Evolutionary conservation across 345 rosid species (phyloP).

Genomic region (Euphorbia lathyris): DNA sequence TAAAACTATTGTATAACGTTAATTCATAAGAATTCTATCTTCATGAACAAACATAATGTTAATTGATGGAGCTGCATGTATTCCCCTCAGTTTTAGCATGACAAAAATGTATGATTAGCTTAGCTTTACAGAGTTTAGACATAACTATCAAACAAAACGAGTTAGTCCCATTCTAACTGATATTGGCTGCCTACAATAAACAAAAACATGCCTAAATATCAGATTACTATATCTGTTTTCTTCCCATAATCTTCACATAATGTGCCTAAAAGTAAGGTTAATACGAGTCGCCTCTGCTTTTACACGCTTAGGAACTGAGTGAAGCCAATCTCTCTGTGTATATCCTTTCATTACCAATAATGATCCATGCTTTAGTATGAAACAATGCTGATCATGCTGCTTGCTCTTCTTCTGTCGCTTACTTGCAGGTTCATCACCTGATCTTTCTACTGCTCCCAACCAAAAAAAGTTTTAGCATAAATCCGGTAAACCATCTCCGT

Average conservation of each 20-base stretch:
- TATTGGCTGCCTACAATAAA: not conserved
- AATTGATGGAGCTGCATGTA: too few relatives aligned
- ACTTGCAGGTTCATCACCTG: slow-evolving; percentile 40
- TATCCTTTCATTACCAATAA: slow-evolving; percentile 79
- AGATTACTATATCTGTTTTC: not conserved
- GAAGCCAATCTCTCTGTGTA: slow-evolving; percentile 88
- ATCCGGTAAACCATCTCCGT: too few relatives aligned
- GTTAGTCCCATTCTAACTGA: too few relatives aligned
- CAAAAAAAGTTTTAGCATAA: not conserved
- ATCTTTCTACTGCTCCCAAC: slow-evolving; percentile 8
- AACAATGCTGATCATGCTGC: slow-evolving; percentile 43
- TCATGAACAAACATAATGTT: too few relatives aligned
- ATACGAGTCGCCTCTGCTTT: slow-evolving; percentile 59
- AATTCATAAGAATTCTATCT: too few relatives aligned
- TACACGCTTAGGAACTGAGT: slow-evolving; percentile 81
- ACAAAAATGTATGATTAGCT: too few relatives aligned
- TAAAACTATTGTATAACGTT: too few relatives aligned
- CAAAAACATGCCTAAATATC: not conserved
- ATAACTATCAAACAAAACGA: too few relatives aligned
- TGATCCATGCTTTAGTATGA: slow-evolving; percentile 74
- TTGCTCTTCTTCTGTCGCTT: slow-evolving; percentile 53
- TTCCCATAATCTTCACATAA: slow-evolving; percentile 21
- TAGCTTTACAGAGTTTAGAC: too few relatives aligned
- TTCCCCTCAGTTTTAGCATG: too few relatives aligned
- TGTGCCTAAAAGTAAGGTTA: slow-evolving; percentile 74